Base-by-base conservation (phyloP, 345 rosid genomes). In the Eucalyptus microcorys region DNA sequence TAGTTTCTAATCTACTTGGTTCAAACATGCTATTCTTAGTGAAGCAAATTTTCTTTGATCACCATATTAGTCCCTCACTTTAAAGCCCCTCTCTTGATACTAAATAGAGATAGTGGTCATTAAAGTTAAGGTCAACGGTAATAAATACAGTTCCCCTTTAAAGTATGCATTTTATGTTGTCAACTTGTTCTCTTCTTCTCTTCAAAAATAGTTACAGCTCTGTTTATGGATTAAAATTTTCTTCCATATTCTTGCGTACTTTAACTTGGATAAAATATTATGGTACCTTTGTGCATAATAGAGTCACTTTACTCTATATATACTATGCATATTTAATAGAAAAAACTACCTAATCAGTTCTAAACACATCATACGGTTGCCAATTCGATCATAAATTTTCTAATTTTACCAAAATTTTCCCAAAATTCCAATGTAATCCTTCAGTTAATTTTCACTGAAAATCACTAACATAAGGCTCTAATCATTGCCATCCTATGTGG, bases 361-460 rank as follows among this genome's bases (percentile, higher is more conserved):
- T 66, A 66, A 66, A 32, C 7, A 2, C 2, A 66, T 16, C 7
- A 5, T 32, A 16, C 2, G 5, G 1, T n/a, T 8, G 7, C 2
- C 13, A 32, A 15, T 32, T 32, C 5, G 8, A 16, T 32, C 42
- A 5, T 32, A 66, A 32, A 32, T 0, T 66, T 66, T 8, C 9
- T 8, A 8, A 66, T 66, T 66, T 32, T 66, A 17, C 0, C 12
- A 32, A 30, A 0, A 14, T 64, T 64, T 66, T 66, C 4, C 6
- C 0, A 2, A 66, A 32, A 66, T 66, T 66, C 10, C 3, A 66
- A 8, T 5, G 1, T 66, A 66, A 10, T 66, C 12, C 4, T 66
- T 66, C 0, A 19, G 3, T n/a, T 13, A 14, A 64, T 64, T 64
- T 64, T 64, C 37, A 0, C 19, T 8, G 1, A 64, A 61, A 64